Base-by-base conservation (phyloP, 2,329 filamentous ascomycete species). In the Cladosporium sp. region DNA sequence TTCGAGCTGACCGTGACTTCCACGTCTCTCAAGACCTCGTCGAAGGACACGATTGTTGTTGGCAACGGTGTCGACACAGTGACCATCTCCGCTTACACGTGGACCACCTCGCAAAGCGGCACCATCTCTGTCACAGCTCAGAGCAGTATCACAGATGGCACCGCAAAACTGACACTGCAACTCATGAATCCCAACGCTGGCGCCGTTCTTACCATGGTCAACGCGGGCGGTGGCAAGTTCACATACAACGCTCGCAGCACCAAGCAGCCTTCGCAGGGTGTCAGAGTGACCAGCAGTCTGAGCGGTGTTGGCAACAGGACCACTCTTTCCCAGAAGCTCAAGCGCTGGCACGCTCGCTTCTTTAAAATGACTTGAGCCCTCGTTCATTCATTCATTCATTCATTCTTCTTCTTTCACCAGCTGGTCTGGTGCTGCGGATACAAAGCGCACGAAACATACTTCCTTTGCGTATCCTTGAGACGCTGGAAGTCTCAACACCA, bases 61-160 rank as follows among this genome's bases (percentile, higher is more conserved):
- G 67, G 61, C 30, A 64, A 70, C 42, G 60, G 65, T 1, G 8
- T 49, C 1, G 73, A 75, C 45, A 59, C 62, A 7, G 72, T 74
- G n/a, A 65, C 59, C 7, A 61, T 74, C 39, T 69, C 72, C 42
- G 63, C 61, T 1, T 75, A 72, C 59, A 72, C 72, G 1, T 72
- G 68, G 67, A 68, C 64, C 25, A 65, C 60, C 0, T 50, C 61
- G n/a, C 68, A 74, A 40, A 64, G 66, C 1, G 73, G 73, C 5
- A 68, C 68, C 12, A 67, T 73, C 20, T 58, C 60, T 11, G 70
- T 73, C 38, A 64, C 66, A 1, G 73, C 72, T 39, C 68, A 67
- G 34, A 72, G 70, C n/a, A 74, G 73, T 51, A 69, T 74, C 9
- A 63, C 68, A 11, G 72, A 72, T 30, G 67, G 69, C 11, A 65